phyloP scores from a whole-genome alignment of 2,329 filamentous ascomycete species.

The Apiospora sp. region DNA sequence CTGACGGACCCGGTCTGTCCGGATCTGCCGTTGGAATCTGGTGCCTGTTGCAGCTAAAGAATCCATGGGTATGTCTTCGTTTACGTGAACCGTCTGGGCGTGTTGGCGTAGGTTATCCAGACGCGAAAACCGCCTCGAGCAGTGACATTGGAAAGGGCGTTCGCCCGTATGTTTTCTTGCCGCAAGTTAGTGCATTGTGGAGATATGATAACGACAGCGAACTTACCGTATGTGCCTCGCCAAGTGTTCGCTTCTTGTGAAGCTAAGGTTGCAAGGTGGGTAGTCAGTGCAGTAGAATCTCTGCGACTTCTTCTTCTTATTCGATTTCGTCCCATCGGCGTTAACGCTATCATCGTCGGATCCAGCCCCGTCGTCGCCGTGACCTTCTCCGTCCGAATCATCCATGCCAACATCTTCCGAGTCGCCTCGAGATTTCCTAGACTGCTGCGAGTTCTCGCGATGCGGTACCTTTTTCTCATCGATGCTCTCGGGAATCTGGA shows the following conservation, averaged over 20 bases:
- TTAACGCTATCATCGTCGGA: constrained; percentile 73
- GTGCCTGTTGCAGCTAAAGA: constrained; percentile 93
- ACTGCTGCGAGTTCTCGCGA: constrained; percentile 67
- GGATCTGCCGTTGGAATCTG: constrained; percentile 89
- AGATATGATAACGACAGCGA: constrained; percentile 23
- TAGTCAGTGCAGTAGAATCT: constrained; percentile 96
- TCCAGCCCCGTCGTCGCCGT: constrained; percentile 55
- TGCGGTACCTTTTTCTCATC: constrained; percentile 53
- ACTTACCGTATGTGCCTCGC: constrained; percentile 89
- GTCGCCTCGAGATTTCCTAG: constrained; percentile 63
- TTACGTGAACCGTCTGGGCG: constrained; percentile 96
- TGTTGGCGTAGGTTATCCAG: constrained; percentile 96
- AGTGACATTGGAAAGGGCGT: constrained; percentile 95
- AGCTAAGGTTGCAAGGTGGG: constrained; percentile 91
- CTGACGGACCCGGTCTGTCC: constrained; percentile 83
- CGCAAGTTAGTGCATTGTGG: constrained; percentile 35
- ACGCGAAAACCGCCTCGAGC: constrained; percentile 88
- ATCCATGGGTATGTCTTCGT: constrained; percentile 94
- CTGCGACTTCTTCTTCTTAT: constrained; percentile 96
- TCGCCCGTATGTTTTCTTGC: constrained; percentile 94
- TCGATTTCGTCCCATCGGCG: constrained; percentile 72
- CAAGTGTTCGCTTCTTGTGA: constrained; percentile 94
- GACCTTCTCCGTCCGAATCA: constrained; percentile 72
- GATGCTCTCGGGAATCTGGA: constrained; percentile 56
- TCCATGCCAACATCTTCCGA: constrained; percentile 80